Evolutionary conservation across 2,329 filamentous ascomycete genomes (phyloP).

Genomic region (Cladophialophora psammophila): DNA sequence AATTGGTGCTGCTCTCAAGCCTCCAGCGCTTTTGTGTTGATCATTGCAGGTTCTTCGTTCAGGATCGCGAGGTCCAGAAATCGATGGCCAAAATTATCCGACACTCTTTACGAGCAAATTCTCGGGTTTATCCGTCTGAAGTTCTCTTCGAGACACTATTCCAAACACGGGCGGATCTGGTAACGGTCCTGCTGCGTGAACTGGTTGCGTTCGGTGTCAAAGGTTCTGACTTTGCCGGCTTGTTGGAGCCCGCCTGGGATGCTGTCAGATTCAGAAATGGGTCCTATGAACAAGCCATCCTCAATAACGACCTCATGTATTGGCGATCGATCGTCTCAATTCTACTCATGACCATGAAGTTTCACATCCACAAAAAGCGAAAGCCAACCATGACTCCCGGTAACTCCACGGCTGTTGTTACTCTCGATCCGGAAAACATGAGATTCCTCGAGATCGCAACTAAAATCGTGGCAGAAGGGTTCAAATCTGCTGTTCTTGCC

Average conservation of each 20-base stretch:
- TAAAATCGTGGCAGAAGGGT: constrained; percentile 78
- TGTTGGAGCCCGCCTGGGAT: constrained; percentile 68
- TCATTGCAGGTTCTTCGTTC: constrained; percentile 69
- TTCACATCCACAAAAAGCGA: constrained; percentile 50
- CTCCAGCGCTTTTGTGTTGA: constrained; percentile 91
- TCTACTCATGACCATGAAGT: constrained; percentile 79
- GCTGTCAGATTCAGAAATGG: constrained; percentile 62
- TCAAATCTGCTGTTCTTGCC: constrained; percentile 79
- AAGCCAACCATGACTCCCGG: constrained; percentile 43
- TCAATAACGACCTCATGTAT: constrained; percentile 68
- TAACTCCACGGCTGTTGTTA: constrained; percentile 22
- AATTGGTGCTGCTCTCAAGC: constrained; percentile 77
- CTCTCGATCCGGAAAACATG: constrained; percentile 43
- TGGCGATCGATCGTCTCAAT: constrained; percentile 85
- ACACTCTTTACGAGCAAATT: constrained; percentile 81
- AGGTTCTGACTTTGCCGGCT: constrained; percentile 58
- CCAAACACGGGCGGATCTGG: constrained; percentile 78
- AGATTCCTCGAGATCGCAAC: constrained; percentile 72
- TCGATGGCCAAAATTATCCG: constrained; percentile 77
- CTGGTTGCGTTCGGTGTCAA: constrained; percentile 67
- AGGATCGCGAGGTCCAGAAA: constrained; percentile 65
- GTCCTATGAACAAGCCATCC: constrained; percentile 67
- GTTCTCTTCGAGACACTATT: constrained; percentile 82
- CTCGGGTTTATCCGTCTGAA: constrained; percentile 73
- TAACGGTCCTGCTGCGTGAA: constrained; percentile 81